These are phyloP conservation scores for Gossypium australe DNA, from an alignment of 345 rosid genomes.

Conservation along the genomic window DNA sequence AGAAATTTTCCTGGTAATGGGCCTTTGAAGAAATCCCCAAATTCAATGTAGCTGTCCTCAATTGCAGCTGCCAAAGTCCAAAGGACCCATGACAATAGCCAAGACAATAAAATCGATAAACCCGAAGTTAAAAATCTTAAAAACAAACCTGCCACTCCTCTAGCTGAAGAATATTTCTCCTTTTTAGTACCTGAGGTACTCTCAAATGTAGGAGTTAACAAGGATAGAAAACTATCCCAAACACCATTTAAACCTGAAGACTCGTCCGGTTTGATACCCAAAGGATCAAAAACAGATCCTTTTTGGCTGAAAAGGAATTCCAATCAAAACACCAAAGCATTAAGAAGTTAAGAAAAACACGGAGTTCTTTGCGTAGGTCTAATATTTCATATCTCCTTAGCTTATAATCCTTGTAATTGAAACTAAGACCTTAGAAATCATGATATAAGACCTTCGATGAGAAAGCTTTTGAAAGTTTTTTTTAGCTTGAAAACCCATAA, in stretches of 20 bases:
- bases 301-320: constrained; percentile 42
- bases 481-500: too few relatives aligned
- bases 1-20: constrained; percentile 91
- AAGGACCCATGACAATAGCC: constrained; percentile 19
- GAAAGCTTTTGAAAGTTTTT: too few relatives aligned
- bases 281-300: constrained; percentile 65
- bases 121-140: not conserved
- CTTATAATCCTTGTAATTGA: too few relatives aligned
- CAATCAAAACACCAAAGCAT: constrained; percentile 27
- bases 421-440: too few relatives aligned
- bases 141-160: constrained; percentile 76
- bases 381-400: not conserved
- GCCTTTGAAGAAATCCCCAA: constrained; percentile 95
- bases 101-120: not conserved
- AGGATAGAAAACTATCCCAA: constrained; percentile 55
- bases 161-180: constrained; percentile 57
- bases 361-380: not conserved
- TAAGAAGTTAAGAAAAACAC: constrained; percentile 2
- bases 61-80: constrained; percentile 70
- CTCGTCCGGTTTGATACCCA: constrained; percentile 61
- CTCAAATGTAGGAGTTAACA: constrained; percentile 48
- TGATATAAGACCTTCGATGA: too few relatives aligned
- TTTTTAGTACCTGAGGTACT: constrained; percentile 59
- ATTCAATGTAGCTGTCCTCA: constrained; percentile 96
- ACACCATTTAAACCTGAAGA: constrained; percentile 38